Evolutionary conservation across 116 monocot species (phyloP), one percentile per base, ranked within the genome.

Genomic region (Iris pallida): DNA sequence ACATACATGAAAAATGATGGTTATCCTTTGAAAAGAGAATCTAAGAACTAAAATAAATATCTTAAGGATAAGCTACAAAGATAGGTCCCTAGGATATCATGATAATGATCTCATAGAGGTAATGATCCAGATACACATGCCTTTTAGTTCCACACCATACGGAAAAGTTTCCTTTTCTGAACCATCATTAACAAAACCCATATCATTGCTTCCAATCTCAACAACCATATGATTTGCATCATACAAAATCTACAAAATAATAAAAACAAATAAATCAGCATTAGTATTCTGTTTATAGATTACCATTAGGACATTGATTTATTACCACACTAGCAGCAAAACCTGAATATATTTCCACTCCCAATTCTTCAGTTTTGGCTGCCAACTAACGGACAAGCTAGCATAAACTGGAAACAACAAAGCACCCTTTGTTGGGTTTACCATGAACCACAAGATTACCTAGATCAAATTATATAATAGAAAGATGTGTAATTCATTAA

Each of bases 261-360:
- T 73, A 53, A 77, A 75, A 74, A 66, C 63, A 65, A 45, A 65
- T 68, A 16, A 60, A 49, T 6, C 64, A 51, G 9, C 66, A 44
- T 66, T 11, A 52, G 45, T 17, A 72, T 42, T 17, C 13, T 5
- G 41, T 6, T 55, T 45, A 30, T 16, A 49, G 0, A n/a, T 54
- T 57, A 47, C n/a, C 18, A 63, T 40, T 53, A 54, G 17, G 3
- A 47, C 15, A 72, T 10, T 43, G 61, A 20, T 30, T 5, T 53
- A 56, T 14, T 84, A 96, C 96, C 98, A 93, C 93, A 75, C 88
- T 84, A 70, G 98, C 98, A 76, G 98, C 77, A 86, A 98, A 98
- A 72, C 98, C 98, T 54, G 98, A 88, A 86, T 93, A 98, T 63
- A 98, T 86, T 86, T 98, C 98, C 69, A 98, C 93, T 55, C 93